Conservation (phyloP, 2,329 filamentous ascomycete species). For the Cercospora brassicicola region DNA sequence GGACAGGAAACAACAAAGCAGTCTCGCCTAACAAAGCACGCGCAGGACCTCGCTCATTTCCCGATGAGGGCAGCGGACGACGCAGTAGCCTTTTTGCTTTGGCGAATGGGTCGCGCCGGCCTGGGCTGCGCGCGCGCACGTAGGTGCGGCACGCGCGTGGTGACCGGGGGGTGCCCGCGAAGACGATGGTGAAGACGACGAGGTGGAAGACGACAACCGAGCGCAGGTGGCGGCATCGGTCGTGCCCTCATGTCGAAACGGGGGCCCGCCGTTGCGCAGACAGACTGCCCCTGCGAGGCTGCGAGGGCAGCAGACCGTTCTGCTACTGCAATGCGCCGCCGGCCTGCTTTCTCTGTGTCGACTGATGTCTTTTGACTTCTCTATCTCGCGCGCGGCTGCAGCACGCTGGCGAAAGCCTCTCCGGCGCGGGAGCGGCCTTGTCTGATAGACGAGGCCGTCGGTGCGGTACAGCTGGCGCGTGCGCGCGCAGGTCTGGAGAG, state of each 20-base stretch:
- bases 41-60: conserved; percentile 22
- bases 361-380: neutral
- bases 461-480: conserved; percentile 8
- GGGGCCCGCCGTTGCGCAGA: neutral
- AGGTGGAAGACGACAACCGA: neutral
- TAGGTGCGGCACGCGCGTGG: neutral
- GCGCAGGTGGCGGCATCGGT: neutral
- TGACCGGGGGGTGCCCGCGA: neutral
- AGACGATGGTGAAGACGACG: neutral
- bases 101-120: neutral
- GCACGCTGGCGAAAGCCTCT: neutral
- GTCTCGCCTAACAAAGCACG: conserved; percentile 8
- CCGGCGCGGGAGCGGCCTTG: neutral
- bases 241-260: neutral
- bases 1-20: conserved; percentile 11
- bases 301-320: neutral
- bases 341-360: neutral
- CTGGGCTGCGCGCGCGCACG: neutral
- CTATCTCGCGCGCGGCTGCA: neutral
- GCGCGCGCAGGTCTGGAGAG: neutral
- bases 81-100: neutral
- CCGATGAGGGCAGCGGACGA: conserved; percentile 20
- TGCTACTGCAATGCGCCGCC: neutral
- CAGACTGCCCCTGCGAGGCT: neutral
- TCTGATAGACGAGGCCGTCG: neutral